Conservation (phyloP, 2,329 filamentous ascomycete genomes). For the Aureobasidium sp. region DNA sequence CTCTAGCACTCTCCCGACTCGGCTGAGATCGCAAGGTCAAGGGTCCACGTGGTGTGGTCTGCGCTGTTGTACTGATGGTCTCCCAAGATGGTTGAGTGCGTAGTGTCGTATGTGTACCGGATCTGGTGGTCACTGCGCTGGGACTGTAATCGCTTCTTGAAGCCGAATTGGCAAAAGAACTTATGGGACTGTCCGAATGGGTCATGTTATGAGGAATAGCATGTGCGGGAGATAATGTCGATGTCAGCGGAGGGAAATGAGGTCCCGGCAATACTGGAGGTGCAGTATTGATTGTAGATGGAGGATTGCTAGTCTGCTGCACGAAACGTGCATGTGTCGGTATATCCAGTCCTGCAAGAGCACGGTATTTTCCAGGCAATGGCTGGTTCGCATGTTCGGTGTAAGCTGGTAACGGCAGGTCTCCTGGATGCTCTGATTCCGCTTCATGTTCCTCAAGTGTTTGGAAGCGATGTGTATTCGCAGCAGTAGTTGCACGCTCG, state of each 20-base stretch:
- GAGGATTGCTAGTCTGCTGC: not conserved
- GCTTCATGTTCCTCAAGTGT: constrained; percentile 46
- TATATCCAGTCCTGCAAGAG: constrained; percentile 27
- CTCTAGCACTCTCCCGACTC: not conserved
- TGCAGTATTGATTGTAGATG: constrained; percentile 8
- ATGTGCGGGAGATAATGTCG: constrained; percentile 20
- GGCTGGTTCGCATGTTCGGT: constrained; percentile 46
- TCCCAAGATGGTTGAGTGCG: constrained; percentile 17
- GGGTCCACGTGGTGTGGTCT: constrained; percentile 6
- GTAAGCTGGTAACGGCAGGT: constrained; percentile 72
- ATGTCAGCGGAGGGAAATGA: not conserved
- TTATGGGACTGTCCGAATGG: constrained; percentile 11
- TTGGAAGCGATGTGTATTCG: constrained; percentile 61
- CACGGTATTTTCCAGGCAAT: constrained; percentile 26
- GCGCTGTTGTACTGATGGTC: constrained; percentile 6
- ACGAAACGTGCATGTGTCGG: constrained; percentile 12
- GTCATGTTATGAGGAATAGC: constrained; percentile 25
- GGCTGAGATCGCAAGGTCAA: not conserved
- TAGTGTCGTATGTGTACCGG: not conserved
- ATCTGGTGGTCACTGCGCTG: not conserved
- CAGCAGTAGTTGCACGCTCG: constrained; percentile 46
- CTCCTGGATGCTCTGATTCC: constrained; percentile 54
- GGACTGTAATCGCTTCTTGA: constrained; percentile 19
- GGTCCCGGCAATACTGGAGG: constrained; percentile 6
- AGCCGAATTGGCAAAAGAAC: constrained; percentile 16